Conservation (phyloP, 2,329 filamentous ascomycete genomes). For the Elsinoe arachidis region DNA sequence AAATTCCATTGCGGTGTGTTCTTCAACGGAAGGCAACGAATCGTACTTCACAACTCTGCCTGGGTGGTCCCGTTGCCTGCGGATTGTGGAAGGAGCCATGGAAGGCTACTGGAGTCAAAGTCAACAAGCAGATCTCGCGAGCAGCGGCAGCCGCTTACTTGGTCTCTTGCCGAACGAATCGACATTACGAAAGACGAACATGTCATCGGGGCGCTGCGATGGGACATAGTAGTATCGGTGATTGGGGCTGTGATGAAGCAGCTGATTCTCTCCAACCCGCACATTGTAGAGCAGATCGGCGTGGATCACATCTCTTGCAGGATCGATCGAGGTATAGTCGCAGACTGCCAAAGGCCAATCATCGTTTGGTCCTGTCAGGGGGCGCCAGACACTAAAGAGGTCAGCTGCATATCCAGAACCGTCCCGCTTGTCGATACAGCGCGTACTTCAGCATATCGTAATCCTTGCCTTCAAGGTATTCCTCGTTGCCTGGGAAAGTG, state of each 20-base stretch:
- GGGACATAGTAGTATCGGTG: not conserved
- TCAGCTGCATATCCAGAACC: no score
- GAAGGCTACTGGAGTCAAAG: not conserved
- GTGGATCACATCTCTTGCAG: not conserved
- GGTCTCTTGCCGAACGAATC: not conserved
- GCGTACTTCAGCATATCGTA: not conserved
- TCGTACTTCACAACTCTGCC: not conserved
- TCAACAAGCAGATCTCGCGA: no score
- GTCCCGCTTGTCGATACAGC: no score
- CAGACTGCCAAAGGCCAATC: not conserved
- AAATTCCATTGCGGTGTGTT: not conserved
- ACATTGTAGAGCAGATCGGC: not conserved
- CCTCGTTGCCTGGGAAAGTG: not conserved
- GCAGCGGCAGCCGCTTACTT: not conserved
- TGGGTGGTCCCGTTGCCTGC: not conserved
- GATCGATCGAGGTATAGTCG: not conserved
- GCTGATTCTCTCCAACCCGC: not conserved
- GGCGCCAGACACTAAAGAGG: not conserved
- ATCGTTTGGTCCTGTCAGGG: not conserved
- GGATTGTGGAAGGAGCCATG: not conserved
- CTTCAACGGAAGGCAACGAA: not conserved
- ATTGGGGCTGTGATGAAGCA: not conserved
- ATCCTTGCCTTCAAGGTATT: not conserved
- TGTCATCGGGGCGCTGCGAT: not conserved
- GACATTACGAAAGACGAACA: not conserved